Conservation (phyloP, 768 basidiomycete genomes). For the Sarcodon aspratus region DNA sequence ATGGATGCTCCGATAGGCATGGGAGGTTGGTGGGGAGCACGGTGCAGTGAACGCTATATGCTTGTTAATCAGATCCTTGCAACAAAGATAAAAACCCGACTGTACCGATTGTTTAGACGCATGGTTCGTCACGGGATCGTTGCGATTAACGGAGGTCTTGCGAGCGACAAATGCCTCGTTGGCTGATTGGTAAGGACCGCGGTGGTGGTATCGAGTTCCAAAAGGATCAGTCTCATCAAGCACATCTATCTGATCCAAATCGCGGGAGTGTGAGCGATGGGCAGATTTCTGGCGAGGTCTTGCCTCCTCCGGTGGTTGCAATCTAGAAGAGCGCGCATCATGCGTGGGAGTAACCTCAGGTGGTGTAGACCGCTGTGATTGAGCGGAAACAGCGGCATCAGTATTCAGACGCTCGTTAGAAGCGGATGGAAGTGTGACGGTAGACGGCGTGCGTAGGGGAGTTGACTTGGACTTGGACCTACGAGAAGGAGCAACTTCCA, state of each 20-base stretch:
- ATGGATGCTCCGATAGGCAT: neutral
- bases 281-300: constrained; percentile 15
- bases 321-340: neutral
- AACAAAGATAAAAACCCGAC: too few species aligned
- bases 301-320: constrained; percentile 9
- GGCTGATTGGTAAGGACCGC: constrained; percentile 65
- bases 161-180: neutral
- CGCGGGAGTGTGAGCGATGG: constrained; percentile 13
- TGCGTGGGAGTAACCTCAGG: neutral
- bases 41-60: too few species aligned
- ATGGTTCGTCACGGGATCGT: neutral
- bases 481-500: neutral
- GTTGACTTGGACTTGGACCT: neutral
- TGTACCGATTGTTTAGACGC: neutral
- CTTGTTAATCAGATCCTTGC: too few species aligned
- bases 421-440: neutral
- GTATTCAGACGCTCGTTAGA: neutral
- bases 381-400: too few species aligned
- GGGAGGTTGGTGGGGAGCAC: too few species aligned
- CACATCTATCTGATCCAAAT: constrained; percentile 66
- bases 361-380: neutral
- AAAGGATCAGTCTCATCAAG: constrained; percentile 67
- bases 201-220: constrained; percentile 53
- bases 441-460: neutral
- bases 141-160: neutral